Evolutionary conservation across 345 rosid species (phyloP).

Genomic region (Pistacia vera): DNA sequence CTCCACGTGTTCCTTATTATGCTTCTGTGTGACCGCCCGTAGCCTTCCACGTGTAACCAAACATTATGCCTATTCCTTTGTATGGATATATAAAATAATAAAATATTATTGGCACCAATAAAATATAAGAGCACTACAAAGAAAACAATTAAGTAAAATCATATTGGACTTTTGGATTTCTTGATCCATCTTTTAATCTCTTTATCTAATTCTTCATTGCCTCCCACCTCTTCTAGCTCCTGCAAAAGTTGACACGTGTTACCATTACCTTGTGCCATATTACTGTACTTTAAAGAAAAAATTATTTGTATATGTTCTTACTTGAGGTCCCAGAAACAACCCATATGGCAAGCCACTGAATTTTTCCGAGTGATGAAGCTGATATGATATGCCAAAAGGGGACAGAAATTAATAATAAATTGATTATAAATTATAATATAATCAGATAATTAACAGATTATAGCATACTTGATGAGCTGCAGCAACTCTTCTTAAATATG

Average conservation of each 20-base stretch:
- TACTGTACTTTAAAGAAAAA: neutral
- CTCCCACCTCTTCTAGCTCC: constrained; percentile 64
- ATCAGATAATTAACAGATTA: too few species aligned
- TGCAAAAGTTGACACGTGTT: constrained; percentile 19
- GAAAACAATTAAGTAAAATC: neutral
- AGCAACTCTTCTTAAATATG: constrained; percentile 58
- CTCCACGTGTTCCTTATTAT: neutral
- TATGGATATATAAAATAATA: too few species aligned
- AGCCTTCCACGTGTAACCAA: neutral
- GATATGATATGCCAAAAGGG: neutral
- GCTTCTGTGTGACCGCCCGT: neutral
- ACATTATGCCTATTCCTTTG: too few species aligned
- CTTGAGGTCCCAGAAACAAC: constrained; percentile 66
- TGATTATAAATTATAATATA: neutral
- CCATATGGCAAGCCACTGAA: constrained; percentile 68
- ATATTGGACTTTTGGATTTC: neutral
- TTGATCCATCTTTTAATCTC: constrained; percentile 28
- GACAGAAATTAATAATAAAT: neutral
- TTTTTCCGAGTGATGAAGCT: constrained; percentile 69
- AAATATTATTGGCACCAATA: too few species aligned
- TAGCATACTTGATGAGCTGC: constrained; percentile 63
- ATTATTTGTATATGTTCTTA: neutral
- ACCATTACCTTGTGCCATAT: neutral
- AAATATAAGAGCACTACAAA: too few species aligned
- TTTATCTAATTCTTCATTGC: constrained; percentile 46